These are phyloP conservation scores for Stereocaulon alpinum DNA, from an alignment of 495 filamentous ascomycete genomes.

Conservation along the genomic window DNA sequence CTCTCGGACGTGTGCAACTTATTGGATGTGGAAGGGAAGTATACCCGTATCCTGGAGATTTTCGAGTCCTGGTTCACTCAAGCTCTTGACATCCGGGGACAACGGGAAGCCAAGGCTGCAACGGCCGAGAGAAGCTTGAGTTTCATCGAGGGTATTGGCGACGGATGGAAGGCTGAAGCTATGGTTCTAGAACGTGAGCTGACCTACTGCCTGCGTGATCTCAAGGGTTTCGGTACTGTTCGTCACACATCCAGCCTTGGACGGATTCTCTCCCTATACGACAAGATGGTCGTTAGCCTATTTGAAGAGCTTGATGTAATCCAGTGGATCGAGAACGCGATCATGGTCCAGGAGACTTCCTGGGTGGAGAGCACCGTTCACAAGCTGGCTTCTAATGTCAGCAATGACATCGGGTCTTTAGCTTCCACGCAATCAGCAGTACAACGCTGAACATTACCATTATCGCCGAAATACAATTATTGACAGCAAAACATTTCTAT, in stretches of 20 bases:
- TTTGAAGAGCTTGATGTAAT: constrained; percentile 36
- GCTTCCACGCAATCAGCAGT: constrained; percentile 11
- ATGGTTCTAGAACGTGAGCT: constrained; percentile 31
- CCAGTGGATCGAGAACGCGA: constrained; percentile 32
- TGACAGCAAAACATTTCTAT: no score
- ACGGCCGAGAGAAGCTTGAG: constrained; percentile 13
- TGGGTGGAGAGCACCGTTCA: constrained; percentile 31
- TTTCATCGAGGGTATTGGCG: constrained; percentile 36
- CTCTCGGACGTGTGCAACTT: constrained; percentile 36
- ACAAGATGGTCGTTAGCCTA: constrained; percentile 32
- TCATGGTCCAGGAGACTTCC: constrained; percentile 31
- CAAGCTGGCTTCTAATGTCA: constrained; percentile 21
- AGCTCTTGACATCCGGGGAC: constrained; percentile 27
- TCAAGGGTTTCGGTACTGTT: constrained; percentile 26
- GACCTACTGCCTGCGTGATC: constrained; percentile 28
- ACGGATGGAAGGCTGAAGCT: constrained; percentile 35
- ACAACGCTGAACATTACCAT: not conserved
- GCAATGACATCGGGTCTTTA: constrained; percentile 8
- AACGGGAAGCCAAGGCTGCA: constrained; percentile 17
- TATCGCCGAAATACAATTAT: not conserved
- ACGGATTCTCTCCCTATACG: constrained; percentile 26
- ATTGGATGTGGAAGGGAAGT: constrained; percentile 26
- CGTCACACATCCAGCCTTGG: constrained; percentile 28
- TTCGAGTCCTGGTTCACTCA: constrained; percentile 40
- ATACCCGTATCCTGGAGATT: constrained; percentile 25